Conservation (phyloP, 768 basidiomycete species). For the Boletus sp. region DNA sequence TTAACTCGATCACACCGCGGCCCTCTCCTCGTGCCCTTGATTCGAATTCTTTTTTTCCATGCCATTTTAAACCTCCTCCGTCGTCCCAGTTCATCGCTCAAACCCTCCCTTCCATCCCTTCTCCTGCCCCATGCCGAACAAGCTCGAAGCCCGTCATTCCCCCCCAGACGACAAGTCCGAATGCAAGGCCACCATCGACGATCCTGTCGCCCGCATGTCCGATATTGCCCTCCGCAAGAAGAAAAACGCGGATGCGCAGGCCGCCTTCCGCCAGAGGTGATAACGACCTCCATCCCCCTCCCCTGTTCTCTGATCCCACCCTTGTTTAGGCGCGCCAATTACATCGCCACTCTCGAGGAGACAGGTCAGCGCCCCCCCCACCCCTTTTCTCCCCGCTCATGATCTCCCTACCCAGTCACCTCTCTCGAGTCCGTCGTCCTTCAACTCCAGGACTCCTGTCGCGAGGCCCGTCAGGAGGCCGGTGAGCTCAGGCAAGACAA, state of each 20-base stretch:
- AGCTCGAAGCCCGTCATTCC: conserved; percentile 23
- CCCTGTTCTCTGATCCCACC: conserved; percentile 21
- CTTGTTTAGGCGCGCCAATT: conserved; percentile 61
- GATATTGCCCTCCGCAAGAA: conserved; percentile 77
- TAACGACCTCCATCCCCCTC: background rate
- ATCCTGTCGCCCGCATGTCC: conserved; percentile 43
- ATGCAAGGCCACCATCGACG: conserved; percentile 36
- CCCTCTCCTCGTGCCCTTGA: conserved; percentile 62
- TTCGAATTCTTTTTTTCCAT: conserved; percentile 65
- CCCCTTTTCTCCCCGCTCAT: conserved; percentile 9
- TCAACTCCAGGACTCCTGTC: conserved; percentile 77
- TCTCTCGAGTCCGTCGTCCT: conserved; percentile 82
- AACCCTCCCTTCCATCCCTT: conserved; percentile 3
- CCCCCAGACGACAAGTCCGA: conserved; percentile 37
- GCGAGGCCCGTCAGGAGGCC: conserved; percentile 60
- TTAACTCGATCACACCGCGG: conserved; percentile 39
- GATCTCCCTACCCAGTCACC: conserved; percentile 50
- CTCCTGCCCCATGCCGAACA: conserved; percentile 28
- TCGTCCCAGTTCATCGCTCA: conserved; percentile 11
- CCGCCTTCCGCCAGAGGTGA: conserved; percentile 70
- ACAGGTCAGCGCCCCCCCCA: conserved; percentile 44
- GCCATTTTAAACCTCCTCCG: conserved; percentile 51
- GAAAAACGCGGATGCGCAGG: conserved; percentile 89
- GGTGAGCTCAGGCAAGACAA: conserved; percentile 66
- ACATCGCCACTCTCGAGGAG: conserved; percentile 84